Evolutionary conservation across 2,329 filamentous ascomycete species (phyloP).

Genomic region (Berkeleyomyces basicola): DNA sequence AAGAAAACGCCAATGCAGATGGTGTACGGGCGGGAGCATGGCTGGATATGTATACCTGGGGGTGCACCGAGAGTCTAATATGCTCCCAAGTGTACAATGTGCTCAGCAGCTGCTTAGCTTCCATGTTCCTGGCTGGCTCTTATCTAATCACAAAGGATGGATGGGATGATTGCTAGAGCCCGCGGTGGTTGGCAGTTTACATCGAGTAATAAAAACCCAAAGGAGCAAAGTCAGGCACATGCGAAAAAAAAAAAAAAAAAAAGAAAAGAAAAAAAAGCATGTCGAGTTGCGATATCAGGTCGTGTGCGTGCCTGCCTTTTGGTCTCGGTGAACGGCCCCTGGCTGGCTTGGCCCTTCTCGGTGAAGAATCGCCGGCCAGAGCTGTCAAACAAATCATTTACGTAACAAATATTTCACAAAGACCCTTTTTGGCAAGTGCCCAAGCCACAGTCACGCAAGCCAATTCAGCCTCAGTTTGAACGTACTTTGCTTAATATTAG

Average conservation of each 20-base stretch:
- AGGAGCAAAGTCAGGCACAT: background rate
- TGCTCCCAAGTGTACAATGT: too few relatives aligned
- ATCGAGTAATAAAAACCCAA: constrained; percentile 8
- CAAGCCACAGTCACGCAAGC: too few relatives aligned
- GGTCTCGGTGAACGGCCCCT: background rate
- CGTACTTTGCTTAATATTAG: background rate
- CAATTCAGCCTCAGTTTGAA: background rate
- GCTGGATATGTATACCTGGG: too few relatives aligned
- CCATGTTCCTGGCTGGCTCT: too few relatives aligned
- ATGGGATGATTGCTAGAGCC: background rate
- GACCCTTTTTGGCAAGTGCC: background rate
- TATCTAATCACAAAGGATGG: too few relatives aligned
- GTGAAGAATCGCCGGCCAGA: background rate
- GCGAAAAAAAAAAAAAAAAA: background rate
- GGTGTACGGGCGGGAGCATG: too few relatives aligned
- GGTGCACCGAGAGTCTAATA: too few relatives aligned
- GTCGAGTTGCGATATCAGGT: background rate
- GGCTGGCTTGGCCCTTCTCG: background rate
- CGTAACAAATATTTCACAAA: background rate
- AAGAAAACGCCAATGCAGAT: too few relatives aligned
- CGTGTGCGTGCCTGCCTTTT: too few relatives aligned
- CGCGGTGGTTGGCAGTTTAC: background rate
- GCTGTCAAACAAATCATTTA: background rate
- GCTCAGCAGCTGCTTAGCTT: too few relatives aligned
- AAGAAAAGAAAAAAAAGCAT: background rate